Evolutionary conservation across 176 grass and related monocot genomes (phyloP).

Genomic region (Musa schizocarpa): DNA sequence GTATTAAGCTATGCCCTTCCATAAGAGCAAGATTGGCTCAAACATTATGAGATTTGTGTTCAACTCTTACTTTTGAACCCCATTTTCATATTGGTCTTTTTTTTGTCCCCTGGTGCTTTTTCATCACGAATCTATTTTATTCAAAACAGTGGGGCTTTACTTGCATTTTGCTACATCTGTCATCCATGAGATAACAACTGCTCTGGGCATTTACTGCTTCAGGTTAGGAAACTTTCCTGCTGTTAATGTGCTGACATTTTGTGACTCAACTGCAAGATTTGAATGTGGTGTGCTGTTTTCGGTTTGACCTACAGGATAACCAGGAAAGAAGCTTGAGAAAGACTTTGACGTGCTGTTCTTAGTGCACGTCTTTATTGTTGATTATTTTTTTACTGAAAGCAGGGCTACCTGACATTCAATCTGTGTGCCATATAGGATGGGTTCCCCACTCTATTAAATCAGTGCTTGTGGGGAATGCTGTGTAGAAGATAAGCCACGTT

Average conservation of each 20-base stretch:
- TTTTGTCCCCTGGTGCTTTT: not conserved
- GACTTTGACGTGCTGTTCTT: not conserved
- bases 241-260: not conserved
- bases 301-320: constrained; percentile 64
- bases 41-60: not conserved
- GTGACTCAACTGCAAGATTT: not conserved
- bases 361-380: not conserved
- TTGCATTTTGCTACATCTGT: constrained; percentile 81
- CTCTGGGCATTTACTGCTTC: constrained; percentile 98
- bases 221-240: constrained; percentile 31
- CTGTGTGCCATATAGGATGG: not conserved
- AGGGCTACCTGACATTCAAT: not conserved
- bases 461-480: not conserved
- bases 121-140: constrained; percentile 5
- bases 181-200: constrained; percentile 84
- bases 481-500: not conserved
- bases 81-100: not conserved
- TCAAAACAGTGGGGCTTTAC: constrained; percentile 67
- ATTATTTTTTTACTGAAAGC: not conserved
- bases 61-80: not conserved
- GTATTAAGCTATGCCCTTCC: not conserved
- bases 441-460: not conserved
- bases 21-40: too few relatives aligned
- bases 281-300: not conserved
- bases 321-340: constrained; percentile 74